Conservation (phyloP, 116 monocot genomes). For the Thalassia testudinum region DNA sequence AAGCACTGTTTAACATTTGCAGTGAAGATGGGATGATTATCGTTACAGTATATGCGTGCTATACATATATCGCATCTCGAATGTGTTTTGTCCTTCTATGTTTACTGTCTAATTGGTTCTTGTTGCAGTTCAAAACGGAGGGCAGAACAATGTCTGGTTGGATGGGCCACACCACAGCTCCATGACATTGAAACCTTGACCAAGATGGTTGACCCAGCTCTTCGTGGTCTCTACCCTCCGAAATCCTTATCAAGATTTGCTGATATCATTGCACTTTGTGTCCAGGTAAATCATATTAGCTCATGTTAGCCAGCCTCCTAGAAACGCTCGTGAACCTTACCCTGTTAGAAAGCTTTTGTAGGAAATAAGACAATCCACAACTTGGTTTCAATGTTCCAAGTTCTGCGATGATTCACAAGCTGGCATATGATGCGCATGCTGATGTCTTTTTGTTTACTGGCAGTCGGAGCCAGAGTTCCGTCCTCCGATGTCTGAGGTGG, state of each 20-base stretch:
- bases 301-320: too few species aligned
- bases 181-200: slow-evolving; percentile 67
- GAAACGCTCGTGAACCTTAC: too few species aligned
- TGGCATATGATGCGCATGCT: background rate
- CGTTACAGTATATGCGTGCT: too few species aligned
- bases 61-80: too few species aligned
- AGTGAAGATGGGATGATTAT: too few species aligned
- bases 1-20: too few species aligned
- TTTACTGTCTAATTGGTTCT: background rate
- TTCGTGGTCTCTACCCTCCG: slow-evolving; percentile 83
- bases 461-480: slow-evolving; percentile 90
- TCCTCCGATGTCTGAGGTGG: slow-evolving; percentile 82
- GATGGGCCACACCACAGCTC: slow-evolving; percentile 69
- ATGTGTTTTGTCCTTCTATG: too few species aligned
- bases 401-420: background rate
- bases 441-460: slow-evolving; percentile 2
- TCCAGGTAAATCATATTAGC: slow-evolving; percentile 37
- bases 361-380: too few species aligned
- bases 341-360: too few species aligned
- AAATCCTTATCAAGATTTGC: slow-evolving; percentile 88
- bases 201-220: slow-evolving; percentile 86
- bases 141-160: slow-evolving; percentile 55
- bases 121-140: slow-evolving; percentile 54
- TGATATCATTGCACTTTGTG: slow-evolving; percentile 78
- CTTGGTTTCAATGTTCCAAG: too few species aligned